Evolutionary conservation across 1,284 basidiomycete genomes (phyloP), one percentile per base, ranked within the genome.

Genomic region (Melanopsichium pennsylvanicum): DNA sequence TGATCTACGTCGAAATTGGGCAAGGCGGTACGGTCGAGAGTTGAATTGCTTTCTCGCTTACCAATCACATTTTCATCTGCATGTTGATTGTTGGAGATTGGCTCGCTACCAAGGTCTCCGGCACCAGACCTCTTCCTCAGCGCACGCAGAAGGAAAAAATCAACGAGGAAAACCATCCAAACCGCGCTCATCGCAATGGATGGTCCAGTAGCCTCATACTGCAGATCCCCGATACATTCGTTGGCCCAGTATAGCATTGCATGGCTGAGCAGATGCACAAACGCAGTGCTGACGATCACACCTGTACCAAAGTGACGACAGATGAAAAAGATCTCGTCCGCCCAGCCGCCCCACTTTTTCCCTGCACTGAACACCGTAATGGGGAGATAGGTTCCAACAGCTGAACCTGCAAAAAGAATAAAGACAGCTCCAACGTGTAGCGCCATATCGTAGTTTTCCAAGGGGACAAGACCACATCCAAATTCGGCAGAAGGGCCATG

Each of bases 341-440:
- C 39, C 52, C 59, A 50, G 2, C 11, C 4, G 15, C 40, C 27
- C 23, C 44, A 38, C 2, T 22, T 25, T 11, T 22, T 29, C 21
- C 32, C 58, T 5, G 22, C 32, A 55, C 82, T 78, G 43, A 81
- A 77, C 0, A 81, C 67, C 9, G 81, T 42, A 63, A 83, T 83
- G 59, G 83, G 83, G 11, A 81, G 29, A 26, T 59, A 77, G 0
- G 83, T 76, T 7, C 83, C 83, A 5, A 83, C 16, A 4, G 70
- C 74, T 0, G 82, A 82, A 1, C 78, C 76, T 27, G 80, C 59
- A 39, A 84, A 77, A 11, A 84, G 70, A 40, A 78, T 69, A 52
- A 84, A 84, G 49, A 84, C 64, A 1, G 83, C 62, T 5, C 72
- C 83, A 33, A 84, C 81, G 66, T 84, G 84, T 5, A 84, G 68